phyloP scores from a whole-genome alignment of 2,329 filamentous ascomycete species.

The Aspergillus oerlinghausenensis region DNA sequence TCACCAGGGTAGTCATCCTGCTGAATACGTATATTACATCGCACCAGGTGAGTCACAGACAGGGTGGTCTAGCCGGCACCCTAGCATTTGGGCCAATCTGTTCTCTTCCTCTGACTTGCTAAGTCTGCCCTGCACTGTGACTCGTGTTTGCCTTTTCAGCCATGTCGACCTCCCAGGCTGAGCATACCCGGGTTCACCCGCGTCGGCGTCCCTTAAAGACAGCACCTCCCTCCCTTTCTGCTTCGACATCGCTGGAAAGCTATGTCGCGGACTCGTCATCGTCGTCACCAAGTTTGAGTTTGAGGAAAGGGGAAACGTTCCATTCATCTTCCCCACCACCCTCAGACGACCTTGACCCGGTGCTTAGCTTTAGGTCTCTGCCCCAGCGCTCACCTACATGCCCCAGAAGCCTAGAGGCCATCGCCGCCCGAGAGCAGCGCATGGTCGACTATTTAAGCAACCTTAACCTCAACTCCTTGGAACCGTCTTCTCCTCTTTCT shows the following conservation, averaged over 20 bases:
- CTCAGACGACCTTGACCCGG: slow-evolving; percentile 38
- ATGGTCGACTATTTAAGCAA: slow-evolving; percentile 62
- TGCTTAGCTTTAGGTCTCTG: slow-evolving; percentile 46
- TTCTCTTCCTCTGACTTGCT: slow-evolving; percentile 3
- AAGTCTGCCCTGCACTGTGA: slow-evolving; percentile 6
- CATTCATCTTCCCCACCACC: slow-evolving; percentile 43
- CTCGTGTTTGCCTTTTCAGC: slow-evolving; percentile 15
- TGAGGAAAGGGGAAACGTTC: slow-evolving; percentile 68
- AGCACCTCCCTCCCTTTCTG: slow-evolving; percentile 23
- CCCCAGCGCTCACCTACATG: slow-evolving; percentile 62
- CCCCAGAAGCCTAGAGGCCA: slow-evolving; percentile 55
- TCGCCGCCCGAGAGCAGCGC: slow-evolving; percentile 65
- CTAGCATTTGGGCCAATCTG: slow-evolving; percentile 10
- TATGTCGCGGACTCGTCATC: slow-evolving; percentile 9
- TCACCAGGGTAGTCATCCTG: background rate
- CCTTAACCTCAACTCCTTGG: slow-evolving; percentile 59
- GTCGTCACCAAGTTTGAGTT: slow-evolving; percentile 38
- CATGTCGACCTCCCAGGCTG: slow-evolving; percentile 27
- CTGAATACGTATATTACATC: slow-evolving; percentile 7
- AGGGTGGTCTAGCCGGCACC: background rate
- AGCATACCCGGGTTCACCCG: slow-evolving; percentile 25
- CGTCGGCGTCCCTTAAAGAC: slow-evolving; percentile 34
- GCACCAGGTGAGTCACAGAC: slow-evolving; percentile 3
- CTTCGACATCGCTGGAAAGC: slow-evolving; percentile 15
- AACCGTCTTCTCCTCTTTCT: slow-evolving; percentile 30